These are phyloP conservation scores for Phytophthora tubulina DNA, from an alignment of 352 stramenopile genomes.

Conservation along the genomic window DNA sequence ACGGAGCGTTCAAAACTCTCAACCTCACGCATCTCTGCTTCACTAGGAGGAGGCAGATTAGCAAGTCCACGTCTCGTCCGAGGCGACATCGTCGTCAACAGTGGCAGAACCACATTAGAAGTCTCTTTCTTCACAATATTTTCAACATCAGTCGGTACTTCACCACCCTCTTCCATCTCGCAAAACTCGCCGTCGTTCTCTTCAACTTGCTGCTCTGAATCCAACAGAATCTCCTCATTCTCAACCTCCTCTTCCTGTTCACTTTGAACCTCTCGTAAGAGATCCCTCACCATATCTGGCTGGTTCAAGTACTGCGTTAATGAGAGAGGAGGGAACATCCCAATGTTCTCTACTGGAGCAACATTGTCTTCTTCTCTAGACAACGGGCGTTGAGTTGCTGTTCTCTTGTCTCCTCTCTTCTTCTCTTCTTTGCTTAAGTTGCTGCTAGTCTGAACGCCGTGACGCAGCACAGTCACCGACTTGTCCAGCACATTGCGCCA, in stretches of 20 bases:
- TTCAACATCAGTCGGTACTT: neutral
- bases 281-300: constrained; percentile 44
- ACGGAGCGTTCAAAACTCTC: constrained; percentile 54
- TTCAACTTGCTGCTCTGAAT: constrained; percentile 5
- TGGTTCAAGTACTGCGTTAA: constrained; percentile 58
- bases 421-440: constrained; percentile 5
- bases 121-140: neutral
- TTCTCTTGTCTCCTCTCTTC: constrained; percentile 2
- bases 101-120: constrained; percentile 35
- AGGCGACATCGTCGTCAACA: constrained; percentile 62
- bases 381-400: neutral
- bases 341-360: neutral
- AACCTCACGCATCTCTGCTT: constrained; percentile 50
- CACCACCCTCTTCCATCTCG: constrained; percentile 6
- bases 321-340: constrained; percentile 28
- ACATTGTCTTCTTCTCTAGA: constrained; percentile 51
- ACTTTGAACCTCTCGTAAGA: constrained; percentile 36
- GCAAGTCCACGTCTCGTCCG: constrained; percentile 54
- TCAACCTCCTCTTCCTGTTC: neutral
- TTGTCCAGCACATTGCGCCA: constrained; percentile 62
- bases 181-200: neutral
- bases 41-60: constrained; percentile 45
- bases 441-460: neutral
- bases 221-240: neutral
- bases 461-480: constrained; percentile 39